Evolutionary conservation across 768 basidiomycete genomes (phyloP).

Genomic region (Pulveroboletus sp.): DNA sequence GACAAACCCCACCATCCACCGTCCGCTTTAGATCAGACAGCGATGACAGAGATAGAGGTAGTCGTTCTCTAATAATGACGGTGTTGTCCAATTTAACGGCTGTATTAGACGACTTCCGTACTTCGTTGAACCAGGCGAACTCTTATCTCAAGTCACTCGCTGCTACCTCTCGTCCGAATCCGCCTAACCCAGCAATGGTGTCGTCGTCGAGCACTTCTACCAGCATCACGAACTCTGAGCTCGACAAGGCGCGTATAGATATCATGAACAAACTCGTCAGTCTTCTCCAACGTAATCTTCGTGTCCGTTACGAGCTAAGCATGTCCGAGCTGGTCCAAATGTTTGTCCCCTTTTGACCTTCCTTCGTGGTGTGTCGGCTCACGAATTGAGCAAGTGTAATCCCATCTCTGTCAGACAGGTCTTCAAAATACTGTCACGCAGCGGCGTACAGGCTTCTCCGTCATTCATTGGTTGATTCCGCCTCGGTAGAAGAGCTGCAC

Average conservation of each 20-base stretch:
- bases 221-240: slow-evolving; percentile 34
- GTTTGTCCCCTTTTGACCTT: slow-evolving; percentile 43
- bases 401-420: slow-evolving; percentile 70
- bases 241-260: slow-evolving; percentile 55
- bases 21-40: slow-evolving; percentile 29
- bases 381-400: slow-evolving; percentile 52
- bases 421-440: slow-evolving; percentile 69
- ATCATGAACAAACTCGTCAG: slow-evolving; percentile 60
- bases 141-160: slow-evolving; percentile 53
- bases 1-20: slow-evolving; percentile 28
- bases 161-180: slow-evolving; percentile 36
- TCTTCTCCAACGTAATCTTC: slow-evolving; percentile 63
- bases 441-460: slow-evolving; percentile 82
- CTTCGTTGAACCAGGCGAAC: slow-evolving; percentile 61
- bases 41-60: slow-evolving; percentile 36
- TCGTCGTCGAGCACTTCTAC: slow-evolving; percentile 36
- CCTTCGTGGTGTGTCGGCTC: slow-evolving; percentile 7
- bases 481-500: slow-evolving; percentile 63
- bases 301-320: slow-evolving; percentile 73
- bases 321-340: slow-evolving; percentile 65
- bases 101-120: slow-evolving; percentile 63
- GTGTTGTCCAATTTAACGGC: slow-evolving; percentile 9
- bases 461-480: slow-evolving; percentile 65
- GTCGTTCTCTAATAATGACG: not conserved
- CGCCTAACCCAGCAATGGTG: slow-evolving; percentile 34